Base-by-base conservation (phyloP, 2,329 filamentous ascomycete genomes). In the Zymoseptoria tritici region DNA sequence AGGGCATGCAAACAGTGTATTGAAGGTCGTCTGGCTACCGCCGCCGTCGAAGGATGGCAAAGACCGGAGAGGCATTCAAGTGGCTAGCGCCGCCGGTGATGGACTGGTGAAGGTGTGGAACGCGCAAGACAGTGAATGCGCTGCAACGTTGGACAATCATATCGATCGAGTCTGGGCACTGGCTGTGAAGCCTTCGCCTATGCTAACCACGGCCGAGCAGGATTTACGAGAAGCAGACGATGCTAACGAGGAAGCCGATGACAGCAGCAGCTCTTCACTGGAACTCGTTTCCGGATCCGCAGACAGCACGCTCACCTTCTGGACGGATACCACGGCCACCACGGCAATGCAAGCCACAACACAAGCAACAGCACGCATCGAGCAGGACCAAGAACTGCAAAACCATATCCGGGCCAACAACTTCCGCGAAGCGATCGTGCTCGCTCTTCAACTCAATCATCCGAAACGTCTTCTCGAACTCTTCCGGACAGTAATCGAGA, bases 91-190 rank as follows among this genome's bases (percentile, higher is more conserved):
- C 13, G 94, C 90, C 49, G 92, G 91, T 60, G 95, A 99, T 74
- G 94, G 94, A 1, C 82, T 99, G 3, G 91, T 99, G 60, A 99
- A 97, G 76, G 85, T 99, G 31, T 99, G 94, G 94, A 90, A 96
- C 67, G 88, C 89, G 11, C 88, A 88, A 70, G 86, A 83, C 1
- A 91, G 92, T 53, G 94, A 97, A 74, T 81, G 86, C 2, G 90
- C 92, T 66, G 88, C 89, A 65, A 99, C 94, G 0, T 82, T 99
- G 4, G 94, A 99, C 76, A 97, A 97, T 75, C 94, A 99, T 74
- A 91, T 91, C 68, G 94, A 99, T 75, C 85, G 94, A 59, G 92
- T 97, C 0, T 97, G 92, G 92, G 91, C 91, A 0, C 79, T 97
- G 19, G 85, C 90, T 4, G 85, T 90, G 9, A 82, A 93, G 72